A percentile compares a stretch with the other conserved stretches of the same genome.
Evolutionary conservation across 1,284 basidiomycete species (phyloP).

Genomic region (Sanguinoderma infundibulare): DNA sequence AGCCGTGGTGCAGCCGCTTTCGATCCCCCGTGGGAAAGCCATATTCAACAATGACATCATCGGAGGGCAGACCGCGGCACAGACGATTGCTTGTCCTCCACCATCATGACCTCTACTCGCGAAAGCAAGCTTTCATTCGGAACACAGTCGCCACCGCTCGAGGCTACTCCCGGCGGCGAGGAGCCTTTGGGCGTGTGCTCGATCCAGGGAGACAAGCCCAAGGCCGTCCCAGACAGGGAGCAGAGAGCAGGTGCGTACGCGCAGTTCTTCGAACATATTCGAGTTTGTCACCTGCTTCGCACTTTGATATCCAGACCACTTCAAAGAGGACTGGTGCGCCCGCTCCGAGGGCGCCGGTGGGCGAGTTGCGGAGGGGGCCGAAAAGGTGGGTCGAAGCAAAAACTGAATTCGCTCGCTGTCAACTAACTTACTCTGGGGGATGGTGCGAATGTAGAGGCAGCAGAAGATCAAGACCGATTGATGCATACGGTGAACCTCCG

Average conservation of each 20-base stretch:
- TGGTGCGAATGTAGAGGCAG: neutral
- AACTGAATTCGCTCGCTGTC: too few relatives aligned
- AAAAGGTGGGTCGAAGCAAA: neutral
- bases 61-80: neutral
- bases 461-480: neutral
- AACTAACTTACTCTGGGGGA: neutral
- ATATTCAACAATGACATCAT: conserved; percentile 13
- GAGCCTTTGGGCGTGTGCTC: conserved; percentile 54
- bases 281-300: neutral
- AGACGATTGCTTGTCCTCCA: neutral
- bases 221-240: conserved; percentile 40
- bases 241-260: conserved; percentile 40
- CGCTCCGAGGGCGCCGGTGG: neutral
- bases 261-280: neutral
- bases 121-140: conserved; percentile 32
- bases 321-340: conserved; percentile 11
- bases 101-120: conserved; percentile 24
- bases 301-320: neutral
- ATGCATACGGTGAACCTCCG: neutral
- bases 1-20: too few relatives aligned
- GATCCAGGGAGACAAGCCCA: conserved; percentile 41
- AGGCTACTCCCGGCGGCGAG: conserved; percentile 46
- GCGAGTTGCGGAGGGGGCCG: neutral
- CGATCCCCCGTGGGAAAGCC: neutral
- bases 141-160: conserved; percentile 57